A percentile compares a stretch with the other conserved stretches of the same genome.
Evolutionary conservation across 768 basidiomycete species (phyloP).

Genomic region (Hypholoma sublateritium): DNA sequence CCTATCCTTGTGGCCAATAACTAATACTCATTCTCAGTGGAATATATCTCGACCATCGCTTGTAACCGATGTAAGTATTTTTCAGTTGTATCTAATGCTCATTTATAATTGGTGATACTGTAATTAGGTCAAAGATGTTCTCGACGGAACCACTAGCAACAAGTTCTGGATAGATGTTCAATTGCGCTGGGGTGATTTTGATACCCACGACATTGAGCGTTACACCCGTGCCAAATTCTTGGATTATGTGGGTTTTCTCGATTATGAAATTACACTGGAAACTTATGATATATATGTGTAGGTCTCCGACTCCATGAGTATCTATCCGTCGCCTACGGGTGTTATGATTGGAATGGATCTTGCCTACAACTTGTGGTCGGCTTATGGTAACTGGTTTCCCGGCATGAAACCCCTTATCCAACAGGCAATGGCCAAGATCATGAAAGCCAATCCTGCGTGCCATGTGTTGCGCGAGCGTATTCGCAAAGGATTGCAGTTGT

Average conservation of each 20-base stretch:
- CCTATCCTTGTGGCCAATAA: background rate
- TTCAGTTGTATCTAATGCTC: background rate
- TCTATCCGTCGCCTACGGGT: constrained; percentile 98
- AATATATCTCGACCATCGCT: constrained; percentile 96
- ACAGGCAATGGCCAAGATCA: constrained; percentile 99
- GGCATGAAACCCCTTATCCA: constrained; percentile 97
- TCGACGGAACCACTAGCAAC: constrained; percentile 97
- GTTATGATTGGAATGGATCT: constrained; percentile 99
- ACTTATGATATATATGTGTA: constrained; percentile 22
- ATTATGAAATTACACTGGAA: background rate
- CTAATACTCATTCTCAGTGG: constrained; percentile 56
- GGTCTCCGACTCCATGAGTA: constrained; percentile 97
- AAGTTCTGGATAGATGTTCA: constrained; percentile 99
- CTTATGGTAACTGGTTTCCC: constrained; percentile 99
- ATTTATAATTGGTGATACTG: background rate
- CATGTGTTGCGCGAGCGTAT: constrained; percentile 99
- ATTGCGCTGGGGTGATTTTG: constrained; percentile 97
- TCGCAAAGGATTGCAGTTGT: constrained; percentile 95
- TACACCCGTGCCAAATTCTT: constrained; percentile 99
- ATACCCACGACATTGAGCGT: constrained; percentile 97
- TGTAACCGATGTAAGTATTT: constrained; percentile 76
- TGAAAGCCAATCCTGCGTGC: constrained; percentile 98
- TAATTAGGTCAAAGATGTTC: constrained; percentile 83
- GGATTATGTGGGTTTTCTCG: constrained; percentile 74
- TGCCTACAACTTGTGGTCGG: constrained; percentile 98